Evolutionary conservation across 768 basidiomycete species (phyloP), one percentile per base, ranked within the genome.

Genomic region (Lentinula lateritia): DNA sequence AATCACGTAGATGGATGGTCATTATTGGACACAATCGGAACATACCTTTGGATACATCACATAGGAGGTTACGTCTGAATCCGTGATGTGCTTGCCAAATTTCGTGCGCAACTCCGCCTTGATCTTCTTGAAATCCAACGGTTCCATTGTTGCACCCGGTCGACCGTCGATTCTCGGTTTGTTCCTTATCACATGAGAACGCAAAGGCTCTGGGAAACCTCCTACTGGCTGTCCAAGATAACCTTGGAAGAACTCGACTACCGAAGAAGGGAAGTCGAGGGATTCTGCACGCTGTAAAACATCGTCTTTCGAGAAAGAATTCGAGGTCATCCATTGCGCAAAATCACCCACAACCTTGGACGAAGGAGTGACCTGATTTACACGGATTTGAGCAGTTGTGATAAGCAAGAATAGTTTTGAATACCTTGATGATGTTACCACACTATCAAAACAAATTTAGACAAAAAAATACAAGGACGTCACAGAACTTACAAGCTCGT

Each of bases 321-420:
- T 98, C 66, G 92, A 92, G 39, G 94, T 95, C 94, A 98, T 95
- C 90, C 91, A 97, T 76, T 99, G 97, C 16, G 97, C 97, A 75
- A 99, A 97, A 79, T 99, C 97, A 28, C 97, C 97, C 53, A 98
- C 95, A 52, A 96, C 93, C 79, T 98, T 99, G 46, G 97, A 98
- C 12, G 97, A 97, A 35, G 97, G 97, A 28, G 97, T 99, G 67
- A 98, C 96, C 86, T 87, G 68, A 9, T 50, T 48, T 57, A 42
- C 39, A 20, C 13, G 12, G 32, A 16, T 28, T 23, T 56, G 39
- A 56, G 55, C 41, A 13, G 15, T 9, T 52, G 12, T 20, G 35
- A 38, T 54, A 54, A 54, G 18, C 35, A 42, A 56, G 39, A 41
- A 42, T 32, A 54, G 6, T 28, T 28, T 23, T 42, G 39, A 56